Conservation (phyloP, 768 basidiomycete species). For the Leccinum disarticulatum region DNA sequence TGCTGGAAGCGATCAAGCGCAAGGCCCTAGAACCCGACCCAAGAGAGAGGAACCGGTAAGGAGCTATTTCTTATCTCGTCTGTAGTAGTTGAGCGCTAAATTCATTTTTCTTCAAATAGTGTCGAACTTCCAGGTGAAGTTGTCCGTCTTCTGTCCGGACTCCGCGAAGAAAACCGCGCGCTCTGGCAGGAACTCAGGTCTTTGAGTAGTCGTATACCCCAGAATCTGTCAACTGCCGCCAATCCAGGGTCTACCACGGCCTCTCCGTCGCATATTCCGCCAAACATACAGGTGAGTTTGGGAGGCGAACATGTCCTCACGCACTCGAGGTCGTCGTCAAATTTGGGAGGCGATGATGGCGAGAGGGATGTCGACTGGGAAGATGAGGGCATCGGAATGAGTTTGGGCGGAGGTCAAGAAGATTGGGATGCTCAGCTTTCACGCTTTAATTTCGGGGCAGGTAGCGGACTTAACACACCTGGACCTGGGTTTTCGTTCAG, state of each 20-base stretch:
- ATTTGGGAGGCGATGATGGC: constrained; percentile 25
- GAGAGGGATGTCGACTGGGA: constrained; percentile 31
- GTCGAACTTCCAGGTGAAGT: constrained; percentile 84
- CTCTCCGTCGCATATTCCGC: constrained; percentile 4
- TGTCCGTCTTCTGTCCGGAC: constrained; percentile 47
- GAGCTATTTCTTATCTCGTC: not conserved
- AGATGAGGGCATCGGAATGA: constrained; percentile 23
- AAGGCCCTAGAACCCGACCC: constrained; percentile 84
- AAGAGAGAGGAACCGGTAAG: constrained; percentile 36
- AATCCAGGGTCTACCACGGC: constrained; percentile 2
- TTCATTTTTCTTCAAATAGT: constrained; percentile 43
- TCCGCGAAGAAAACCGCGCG: constrained; percentile 70
- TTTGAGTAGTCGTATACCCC: constrained; percentile 25
- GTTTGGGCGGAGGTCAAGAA: constrained; percentile 18
- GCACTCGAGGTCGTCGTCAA: constrained; percentile 30
- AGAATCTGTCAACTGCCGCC: constrained; percentile 4
- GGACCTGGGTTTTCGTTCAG: constrained; percentile 14
- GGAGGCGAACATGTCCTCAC: constrained; percentile 20
- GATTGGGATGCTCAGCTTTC: constrained; percentile 27
- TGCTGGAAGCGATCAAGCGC: constrained; percentile 83
- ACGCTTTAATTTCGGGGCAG: constrained; percentile 14
- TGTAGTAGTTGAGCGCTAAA: constrained; percentile 3
- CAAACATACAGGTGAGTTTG: constrained; percentile 7
- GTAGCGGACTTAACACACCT: constrained; percentile 14
- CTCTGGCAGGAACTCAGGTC: constrained; percentile 43